These are phyloP conservation scores for Nicotiana knightiana DNA, from an alignment of 257 asterid species.

Conservation along the genomic window DNA sequence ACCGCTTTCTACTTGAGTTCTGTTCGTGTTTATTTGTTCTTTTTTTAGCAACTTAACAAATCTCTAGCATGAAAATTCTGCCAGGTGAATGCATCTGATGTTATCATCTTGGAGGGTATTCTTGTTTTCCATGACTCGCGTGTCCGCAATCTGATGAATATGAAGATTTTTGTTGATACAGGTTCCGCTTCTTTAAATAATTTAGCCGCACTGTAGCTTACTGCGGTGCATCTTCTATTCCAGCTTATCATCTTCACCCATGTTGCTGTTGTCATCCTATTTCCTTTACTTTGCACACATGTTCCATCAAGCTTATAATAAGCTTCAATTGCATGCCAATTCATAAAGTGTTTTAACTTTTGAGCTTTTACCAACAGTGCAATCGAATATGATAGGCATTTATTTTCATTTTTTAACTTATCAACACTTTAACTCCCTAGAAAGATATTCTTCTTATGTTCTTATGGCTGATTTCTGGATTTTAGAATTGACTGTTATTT, in stretches of 20 bases:
- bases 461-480: not conserved
- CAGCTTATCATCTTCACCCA: not conserved
- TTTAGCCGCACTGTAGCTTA: not conserved
- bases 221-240: not conserved
- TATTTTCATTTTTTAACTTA: not conserved
- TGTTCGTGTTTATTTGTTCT: not conserved
- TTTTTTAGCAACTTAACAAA: not conserved
- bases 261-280: not conserved
- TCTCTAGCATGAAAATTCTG: conserved; percentile 6
- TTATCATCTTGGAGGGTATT: conserved; percentile 94
- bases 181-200: conserved; percentile 42
- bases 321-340: not conserved
- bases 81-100: conserved; percentile 97
- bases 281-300: not conserved
- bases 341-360: not conserved
- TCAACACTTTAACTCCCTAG: not conserved
- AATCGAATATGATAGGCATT: not conserved
- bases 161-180: conserved; percentile 98
- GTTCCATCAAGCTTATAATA: not conserved
- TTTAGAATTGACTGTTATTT: not conserved
- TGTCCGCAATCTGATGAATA: conserved; percentile 90
- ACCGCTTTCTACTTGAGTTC: not conserved
- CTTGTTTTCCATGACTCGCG: conserved; percentile 92
- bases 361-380: not conserved
- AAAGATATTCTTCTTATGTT: not conserved